Evolutionary conservation across 2,329 filamentous ascomycete species (phyloP), one percentile per base, ranked within the genome.

Genomic region (Keithomyces neogunnii): DNA sequence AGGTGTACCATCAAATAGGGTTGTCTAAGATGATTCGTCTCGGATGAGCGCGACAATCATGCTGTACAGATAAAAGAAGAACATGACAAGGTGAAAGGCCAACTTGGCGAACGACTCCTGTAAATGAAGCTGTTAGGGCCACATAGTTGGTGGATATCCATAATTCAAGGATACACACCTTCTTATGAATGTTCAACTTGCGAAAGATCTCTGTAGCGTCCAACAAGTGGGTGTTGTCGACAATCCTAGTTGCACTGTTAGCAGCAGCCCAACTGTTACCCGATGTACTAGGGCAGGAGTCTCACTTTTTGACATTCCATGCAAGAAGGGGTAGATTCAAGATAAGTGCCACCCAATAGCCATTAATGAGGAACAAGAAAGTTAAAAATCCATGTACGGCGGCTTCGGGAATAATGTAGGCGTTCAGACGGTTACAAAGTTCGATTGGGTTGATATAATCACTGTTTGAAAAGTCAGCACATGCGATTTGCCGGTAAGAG

Each of bases 371-470:
- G 78, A 99, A 99, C 57, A 99, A 74, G 69, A 95, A 85, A 49
- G 93, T 97, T 66, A 99, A 74, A 78, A 97, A 93, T 59, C 86
- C 92, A 71, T 99, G 95, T 58, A 99, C 92, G 60, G 89, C 92
- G 64, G 93, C 93, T 81, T 99, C 95, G 67, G 93, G 93, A 66
- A 99, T 86, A 69, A 99, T 99, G 78, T 99, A 99, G 69, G 92
- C 95, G 81, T 99, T 99, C 62, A 99, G 86, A 64, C 93, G 91
- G 85, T 99, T 99, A 87, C 93, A 99, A 60, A 99, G 91, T 65
- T 99, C 93, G 77, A 99, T 99, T 45, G 93, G 93, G 78, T 99
- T 99, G 77, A 99, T 99, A 75, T 99, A 99, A 76, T 99, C 93
- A 76, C 90, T 96, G 38, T 4, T 67, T 53, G 55, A 35, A 51